A percentile compares a stretch with the other conserved stretches of the same genome.
phyloP scores from a whole-genome alignment of 805 yeast genomes.

The Tetrapisispora nanseiensis region DNA sequence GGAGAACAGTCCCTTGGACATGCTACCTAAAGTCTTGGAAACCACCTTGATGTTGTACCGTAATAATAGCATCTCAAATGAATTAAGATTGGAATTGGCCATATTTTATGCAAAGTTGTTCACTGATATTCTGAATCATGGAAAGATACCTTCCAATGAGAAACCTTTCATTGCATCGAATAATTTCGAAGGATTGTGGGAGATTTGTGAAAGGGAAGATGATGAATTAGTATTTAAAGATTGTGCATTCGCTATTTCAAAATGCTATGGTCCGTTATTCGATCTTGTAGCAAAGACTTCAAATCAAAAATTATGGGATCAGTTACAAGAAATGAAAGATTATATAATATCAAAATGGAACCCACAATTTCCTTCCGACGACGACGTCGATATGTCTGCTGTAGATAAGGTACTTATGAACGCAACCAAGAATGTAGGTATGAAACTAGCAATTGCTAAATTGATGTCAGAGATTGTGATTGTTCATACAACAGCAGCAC shows the following conservation, averaged over 20 bases:
- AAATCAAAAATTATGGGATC: constrained; percentile 41
- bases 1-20: constrained; percentile 22
- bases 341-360: constrained; percentile 54
- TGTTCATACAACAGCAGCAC: constrained; percentile 36
- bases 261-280: constrained; percentile 39
- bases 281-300: constrained; percentile 36
- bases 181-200: constrained; percentile 20
- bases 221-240: constrained; percentile 30
- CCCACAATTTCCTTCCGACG: background rate
- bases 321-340: constrained; percentile 45
- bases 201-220: constrained; percentile 15
- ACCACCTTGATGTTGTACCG: constrained; percentile 14
- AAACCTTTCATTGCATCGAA: constrained; percentile 26
- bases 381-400: background rate
- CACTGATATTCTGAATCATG: constrained; percentile 20
- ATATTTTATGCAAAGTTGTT: constrained; percentile 19
- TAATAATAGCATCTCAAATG: constrained; percentile 6
- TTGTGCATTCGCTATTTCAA: constrained; percentile 33
- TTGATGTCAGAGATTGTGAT: constrained; percentile 53
- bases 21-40: constrained; percentile 27
- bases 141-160: constrained; percentile 16
- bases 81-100: constrained; percentile 9
- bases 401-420: background rate
- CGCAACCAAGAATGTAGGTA: constrained; percentile 41
- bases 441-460: constrained; percentile 61